Base-by-base conservation (phyloP, 768 basidiomycete genomes). In the Lepiota brunneoincarnata region DNA sequence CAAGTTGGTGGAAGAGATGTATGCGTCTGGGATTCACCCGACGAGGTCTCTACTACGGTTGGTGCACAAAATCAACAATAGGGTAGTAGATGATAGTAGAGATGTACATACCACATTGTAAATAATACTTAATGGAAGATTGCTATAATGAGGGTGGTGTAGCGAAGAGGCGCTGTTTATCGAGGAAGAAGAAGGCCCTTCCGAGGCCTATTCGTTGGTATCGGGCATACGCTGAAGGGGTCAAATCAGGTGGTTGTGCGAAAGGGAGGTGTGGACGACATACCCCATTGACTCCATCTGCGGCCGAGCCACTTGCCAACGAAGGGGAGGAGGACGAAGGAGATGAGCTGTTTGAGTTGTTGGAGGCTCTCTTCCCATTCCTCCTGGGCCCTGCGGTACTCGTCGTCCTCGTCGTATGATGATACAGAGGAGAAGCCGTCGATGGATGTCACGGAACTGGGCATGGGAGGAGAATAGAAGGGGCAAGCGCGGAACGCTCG, bases 311-410 rank as follows among this genome's bases (percentile, higher is more conserved):
- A 96, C 67, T 91, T 94, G 49, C 94, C 94, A 55, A 93, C 67
- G 72, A 85, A 88, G 2, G 94, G 94, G 54, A 97, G 73, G 42
- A 95, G 74, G 21, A 95, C 86, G 53, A 92, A 76, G 35, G 88
- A 81, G 49, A 91, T 70, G 17, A 96, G 80, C 65, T 92, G 81
- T 65, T 89, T 86, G 41, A 97, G 78, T 67, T 97, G 93, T 56
- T 85, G 72, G 46, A 96, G 64, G 63, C 88, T 91, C 69, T 97
- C 94, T 63, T 93, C 87, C 94, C 94, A 96, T 73, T 97, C 94
- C 66, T 88, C 80, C 69, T 94, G 89, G 2, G 90, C 89, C 43
- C 87, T 74, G 37, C 76, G 81, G 61, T 82, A 83, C 62, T 93
- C 90, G 54, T 89, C 88, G 58, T 84, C 81, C 1, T 77, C 76